A percentile compares a stretch with the other conserved stretches of the same genome.
Conservation (phyloP, 306 rosid genomes). For the Dryas drummondii region DNA sequence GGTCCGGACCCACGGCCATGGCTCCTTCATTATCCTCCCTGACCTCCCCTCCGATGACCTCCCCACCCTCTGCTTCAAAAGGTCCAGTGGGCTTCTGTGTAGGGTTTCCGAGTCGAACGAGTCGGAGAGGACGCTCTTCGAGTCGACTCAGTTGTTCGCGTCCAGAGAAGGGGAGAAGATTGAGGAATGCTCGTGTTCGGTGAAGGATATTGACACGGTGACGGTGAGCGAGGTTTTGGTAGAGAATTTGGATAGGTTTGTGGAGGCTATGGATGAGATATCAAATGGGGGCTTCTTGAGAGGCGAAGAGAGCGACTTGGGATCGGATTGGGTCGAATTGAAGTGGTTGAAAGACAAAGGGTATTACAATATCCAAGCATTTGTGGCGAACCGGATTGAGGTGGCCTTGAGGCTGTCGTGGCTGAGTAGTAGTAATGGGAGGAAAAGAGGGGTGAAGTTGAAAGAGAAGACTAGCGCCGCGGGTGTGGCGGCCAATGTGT, state of each 20-base stretch:
- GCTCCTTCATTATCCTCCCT: slow-evolving; percentile 73
- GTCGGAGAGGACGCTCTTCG: slow-evolving; percentile 30
- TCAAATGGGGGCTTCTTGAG: slow-evolving; percentile 69
- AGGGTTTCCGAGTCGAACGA: slow-evolving; percentile 53
- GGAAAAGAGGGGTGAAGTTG: slow-evolving; percentile 72
- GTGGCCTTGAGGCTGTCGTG: slow-evolving; percentile 81
- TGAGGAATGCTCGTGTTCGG: slow-evolving; percentile 52
- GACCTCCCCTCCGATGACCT: slow-evolving; percentile 63
- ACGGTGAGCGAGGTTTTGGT: slow-evolving; percentile 53
- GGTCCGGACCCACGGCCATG: slow-evolving; percentile 50
- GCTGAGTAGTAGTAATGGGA: slow-evolving; percentile 56
- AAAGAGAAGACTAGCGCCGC: slow-evolving; percentile 63
- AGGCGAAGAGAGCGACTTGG: slow-evolving; percentile 67
- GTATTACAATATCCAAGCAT: slow-evolving; percentile 68
- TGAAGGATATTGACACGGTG: slow-evolving; percentile 41
- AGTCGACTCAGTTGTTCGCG: slow-evolving; percentile 50
- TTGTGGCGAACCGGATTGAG: slow-evolving; percentile 72
- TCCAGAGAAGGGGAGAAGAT: slow-evolving; percentile 61
- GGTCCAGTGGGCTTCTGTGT: slow-evolving; percentile 62
- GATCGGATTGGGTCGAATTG: slow-evolving; percentile 72
- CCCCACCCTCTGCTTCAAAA: slow-evolving; percentile 68
- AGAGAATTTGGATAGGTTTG: slow-evolving; percentile 49
- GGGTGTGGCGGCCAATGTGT: slow-evolving; percentile 58
- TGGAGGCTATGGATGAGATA: slow-evolving; percentile 56
- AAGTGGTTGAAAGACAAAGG: slow-evolving; percentile 85